phyloP scores from a whole-genome alignment of 2,329 filamentous ascomycete species.

The Colletotrichum eremochloae region DNA sequence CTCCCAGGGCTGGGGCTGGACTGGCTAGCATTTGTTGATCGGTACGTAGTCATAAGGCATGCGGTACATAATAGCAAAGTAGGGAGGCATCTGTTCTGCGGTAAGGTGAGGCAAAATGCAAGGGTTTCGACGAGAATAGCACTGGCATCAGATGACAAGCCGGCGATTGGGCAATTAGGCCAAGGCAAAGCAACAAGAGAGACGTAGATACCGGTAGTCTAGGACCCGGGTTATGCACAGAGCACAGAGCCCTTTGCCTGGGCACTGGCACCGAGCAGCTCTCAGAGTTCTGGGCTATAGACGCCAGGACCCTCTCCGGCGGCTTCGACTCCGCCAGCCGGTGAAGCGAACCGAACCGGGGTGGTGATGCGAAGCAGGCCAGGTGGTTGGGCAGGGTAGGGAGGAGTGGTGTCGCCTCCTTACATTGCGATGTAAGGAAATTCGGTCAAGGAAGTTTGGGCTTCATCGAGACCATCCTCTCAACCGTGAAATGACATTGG shows the following conservation, averaged over 20 bases:
- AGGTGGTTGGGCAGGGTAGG: slow-evolving; percentile 37
- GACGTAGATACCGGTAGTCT: too few species aligned
- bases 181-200: slow-evolving; percentile 10
- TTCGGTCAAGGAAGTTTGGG: slow-evolving; percentile 39
- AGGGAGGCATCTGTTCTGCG: slow-evolving; percentile 12
- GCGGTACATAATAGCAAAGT: not conserved
- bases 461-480: slow-evolving; percentile 41
- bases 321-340: slow-evolving; percentile 42
- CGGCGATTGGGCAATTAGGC: slow-evolving; percentile 37
- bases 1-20: slow-evolving; percentile 25
- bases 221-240: not conserved
- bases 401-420: slow-evolving; percentile 17
- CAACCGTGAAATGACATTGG: slow-evolving; percentile 33
- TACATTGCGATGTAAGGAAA: slow-evolving; percentile 36
- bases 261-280: slow-evolving; percentile 11
- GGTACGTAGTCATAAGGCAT: not conserved
- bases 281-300: slow-evolving; percentile 19
- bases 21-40: slow-evolving; percentile 21
- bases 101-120: slow-evolving; percentile 18
- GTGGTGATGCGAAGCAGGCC: slow-evolving; percentile 34
- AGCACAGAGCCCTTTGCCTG: slow-evolving; percentile 1
- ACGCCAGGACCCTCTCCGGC: slow-evolving; percentile 39
- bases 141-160: slow-evolving; percentile 35
- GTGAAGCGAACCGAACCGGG: slow-evolving; percentile 40
- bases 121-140: slow-evolving; percentile 24